These are phyloP conservation scores for Sphenostylis stenocarpa DNA, from an alignment of 306 rosid species.

Conservation along the genomic window DNA sequence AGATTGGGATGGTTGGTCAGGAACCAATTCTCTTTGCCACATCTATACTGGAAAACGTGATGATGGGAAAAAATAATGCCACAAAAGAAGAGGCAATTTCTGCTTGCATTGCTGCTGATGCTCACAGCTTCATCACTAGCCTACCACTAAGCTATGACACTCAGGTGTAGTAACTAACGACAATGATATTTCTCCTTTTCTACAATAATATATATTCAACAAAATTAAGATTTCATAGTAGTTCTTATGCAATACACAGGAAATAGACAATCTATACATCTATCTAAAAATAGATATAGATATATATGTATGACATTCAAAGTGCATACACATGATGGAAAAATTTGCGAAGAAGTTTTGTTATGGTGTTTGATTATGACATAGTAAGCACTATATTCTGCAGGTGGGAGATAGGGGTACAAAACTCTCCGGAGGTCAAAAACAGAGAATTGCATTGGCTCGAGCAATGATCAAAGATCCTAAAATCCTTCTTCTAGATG, in stretches of 20 bases:
- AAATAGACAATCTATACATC: not conserved
- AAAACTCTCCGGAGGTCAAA: constrained; percentile 92
- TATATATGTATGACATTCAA: not conserved
- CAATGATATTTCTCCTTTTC: not conserved
- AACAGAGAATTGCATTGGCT: constrained; percentile 87
- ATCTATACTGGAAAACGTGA: constrained; percentile 72
- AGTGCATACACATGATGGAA: not conserved
- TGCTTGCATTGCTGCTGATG: constrained; percentile 85
- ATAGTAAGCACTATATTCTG: constrained; percentile 18
- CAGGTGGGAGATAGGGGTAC: constrained; percentile 90
- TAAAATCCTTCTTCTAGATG: constrained; percentile 78
- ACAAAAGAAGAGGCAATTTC: constrained; percentile 76
- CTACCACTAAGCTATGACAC: constrained; percentile 85
- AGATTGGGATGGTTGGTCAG: constrained; percentile 93
- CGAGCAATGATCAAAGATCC: constrained; percentile 90
- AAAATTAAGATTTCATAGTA: not conserved
- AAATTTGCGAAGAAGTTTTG: not conserved
- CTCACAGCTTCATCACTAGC: constrained; percentile 68
- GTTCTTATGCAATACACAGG: not conserved
- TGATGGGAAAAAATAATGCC: constrained; percentile 88
- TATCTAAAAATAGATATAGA: not conserved
- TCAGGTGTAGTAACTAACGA: constrained; percentile 48
- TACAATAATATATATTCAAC: not conserved
- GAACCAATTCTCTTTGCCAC: constrained; percentile 89
- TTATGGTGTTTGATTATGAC: not conserved